These are phyloP conservation scores for Termitomyces sp. DNA, from an alignment of 768 basidiomycete species.

Conservation along the genomic window DNA sequence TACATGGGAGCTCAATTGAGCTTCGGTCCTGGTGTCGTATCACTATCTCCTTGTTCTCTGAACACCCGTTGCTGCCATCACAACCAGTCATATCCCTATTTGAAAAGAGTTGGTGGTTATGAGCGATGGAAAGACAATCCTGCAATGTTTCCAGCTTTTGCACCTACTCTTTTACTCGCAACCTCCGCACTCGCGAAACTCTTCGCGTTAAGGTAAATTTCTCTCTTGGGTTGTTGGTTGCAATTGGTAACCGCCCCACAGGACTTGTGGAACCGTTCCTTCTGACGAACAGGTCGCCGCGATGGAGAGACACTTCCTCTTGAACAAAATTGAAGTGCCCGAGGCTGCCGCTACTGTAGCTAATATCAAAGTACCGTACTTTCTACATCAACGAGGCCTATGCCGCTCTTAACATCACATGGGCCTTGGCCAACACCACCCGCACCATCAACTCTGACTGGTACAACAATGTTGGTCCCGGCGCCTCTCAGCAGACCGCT, in stretches of 20 bases:
- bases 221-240: background rate
- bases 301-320: conserved; percentile 41
- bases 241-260: conserved; percentile 10
- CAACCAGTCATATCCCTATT: background rate
- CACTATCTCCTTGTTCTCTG: conserved; percentile 6
- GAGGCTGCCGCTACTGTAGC: conserved; percentile 8
- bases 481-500: conserved; percentile 33
- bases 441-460: conserved; percentile 45
- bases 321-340: conserved; percentile 33
- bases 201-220: background rate
- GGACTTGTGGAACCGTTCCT: conserved; percentile 38
- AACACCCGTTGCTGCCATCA: background rate
- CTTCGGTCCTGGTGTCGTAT: background rate
- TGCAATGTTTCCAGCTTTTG: conserved; percentile 27
- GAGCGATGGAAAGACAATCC: background rate
- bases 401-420: conserved; percentile 32
- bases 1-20: conserved; percentile 1
- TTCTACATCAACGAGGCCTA: conserved; percentile 40
- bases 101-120: conserved; percentile 7
- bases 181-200: conserved; percentile 25
- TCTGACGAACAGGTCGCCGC: conserved; percentile 32
- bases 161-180: conserved; percentile 29
- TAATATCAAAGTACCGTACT: conserved; percentile 19
- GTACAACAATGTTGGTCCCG: conserved; percentile 45
- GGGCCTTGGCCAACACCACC: conserved; percentile 39